Percentiles rank a stretch among this genome's conserved stretches.
Conservation (phyloP, 164 flowering plant genomes). For the Vitis rupestris region DNA sequence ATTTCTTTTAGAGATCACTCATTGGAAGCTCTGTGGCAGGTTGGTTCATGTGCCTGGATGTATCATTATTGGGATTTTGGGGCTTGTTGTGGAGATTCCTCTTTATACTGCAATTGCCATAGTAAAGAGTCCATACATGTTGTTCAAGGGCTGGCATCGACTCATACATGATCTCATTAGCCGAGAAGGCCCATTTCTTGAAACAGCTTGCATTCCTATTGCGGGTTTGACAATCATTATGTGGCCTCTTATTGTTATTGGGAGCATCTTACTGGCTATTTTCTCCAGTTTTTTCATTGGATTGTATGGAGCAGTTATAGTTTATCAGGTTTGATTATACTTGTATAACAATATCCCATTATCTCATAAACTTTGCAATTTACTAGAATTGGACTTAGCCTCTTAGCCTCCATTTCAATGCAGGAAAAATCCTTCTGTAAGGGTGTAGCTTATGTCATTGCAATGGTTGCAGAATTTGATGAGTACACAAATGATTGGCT, state of each 20-base stretch:
- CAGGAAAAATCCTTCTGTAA: constrained; percentile 83
- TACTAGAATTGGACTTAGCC: not conserved
- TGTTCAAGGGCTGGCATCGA: constrained; percentile 88
- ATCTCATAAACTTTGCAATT: not conserved
- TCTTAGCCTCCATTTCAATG: constrained; percentile 10
- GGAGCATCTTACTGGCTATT: constrained; percentile 62
- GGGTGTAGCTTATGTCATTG: constrained; percentile 80
- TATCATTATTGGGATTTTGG: constrained; percentile 68
- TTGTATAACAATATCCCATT: not conserved
- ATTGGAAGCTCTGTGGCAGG: constrained; percentile 35
- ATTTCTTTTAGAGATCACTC: not conserved
- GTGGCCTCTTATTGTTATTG: constrained; percentile 89
- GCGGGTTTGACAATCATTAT: constrained; percentile 88
- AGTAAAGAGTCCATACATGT: constrained; percentile 83
- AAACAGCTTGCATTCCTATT: constrained; percentile 88
- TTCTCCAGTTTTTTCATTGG: constrained; percentile 80
- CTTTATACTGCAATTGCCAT: constrained; percentile 67
- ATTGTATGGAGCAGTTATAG: constrained; percentile 75
- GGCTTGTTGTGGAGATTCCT: constrained; percentile 86
- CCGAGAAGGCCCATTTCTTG: constrained; percentile 97
- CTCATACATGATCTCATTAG: constrained; percentile 71
- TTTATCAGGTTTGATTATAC: constrained; percentile 64
- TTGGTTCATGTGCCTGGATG: constrained; percentile 77
- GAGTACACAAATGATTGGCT: constrained; percentile 97
- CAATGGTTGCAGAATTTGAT: constrained; percentile 93